Base-by-base conservation (phyloP, 768 basidiomycete species). In the Hirschioporus abietinus region DNA sequence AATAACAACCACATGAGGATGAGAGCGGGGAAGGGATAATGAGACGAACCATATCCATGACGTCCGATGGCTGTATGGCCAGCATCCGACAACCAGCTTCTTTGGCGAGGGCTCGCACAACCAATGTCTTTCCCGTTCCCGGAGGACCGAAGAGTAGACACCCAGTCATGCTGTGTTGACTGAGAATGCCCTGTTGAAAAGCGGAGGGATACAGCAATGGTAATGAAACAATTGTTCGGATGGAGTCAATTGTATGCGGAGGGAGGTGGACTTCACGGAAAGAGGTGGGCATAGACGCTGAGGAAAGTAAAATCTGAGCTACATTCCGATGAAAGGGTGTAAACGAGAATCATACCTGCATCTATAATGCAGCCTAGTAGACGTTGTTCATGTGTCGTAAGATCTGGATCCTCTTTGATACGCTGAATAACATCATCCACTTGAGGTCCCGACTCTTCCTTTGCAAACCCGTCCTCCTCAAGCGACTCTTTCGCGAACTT, bases 71-170 rank as follows among this genome's bases (percentile, higher is more conserved):
- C 59, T 92, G 90, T 62, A 98, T 83, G 12, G 88, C 86, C 73
- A 98, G 78, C 95, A 98, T 98, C 63, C 93, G 84, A 70, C 94
- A 95, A 4, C 95, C 96, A 62, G 93, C 93, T 76, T 97, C 95
- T 72, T 91, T 92, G 1, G 96, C 96, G 10, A 98, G 83, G 23
- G 95, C 95, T 61, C 94, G 87, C 10, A 94, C 93, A 10, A 95
- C 84, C 18, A 96, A 79, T 0, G 95, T 96, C 77, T 96, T 96
- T 1, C 95, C 95, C n/a, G 87, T 88, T 58, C 95, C 95, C 18
- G 93, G 95, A 64, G 95, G 95, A 5, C 95, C 95, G 75, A 96
- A 96, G 24, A 98, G 79, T 63, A 98, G 84, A 70, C 92, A 95
- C 1, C 96, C 95, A 0, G 88, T 90, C 85, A 96, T 96, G 7